Percentiles rank a stretch among this genome's conserved stretches.
phyloP scores from a whole-genome alignment of 306 rosid species.

The Datisca glomerata region DNA sequence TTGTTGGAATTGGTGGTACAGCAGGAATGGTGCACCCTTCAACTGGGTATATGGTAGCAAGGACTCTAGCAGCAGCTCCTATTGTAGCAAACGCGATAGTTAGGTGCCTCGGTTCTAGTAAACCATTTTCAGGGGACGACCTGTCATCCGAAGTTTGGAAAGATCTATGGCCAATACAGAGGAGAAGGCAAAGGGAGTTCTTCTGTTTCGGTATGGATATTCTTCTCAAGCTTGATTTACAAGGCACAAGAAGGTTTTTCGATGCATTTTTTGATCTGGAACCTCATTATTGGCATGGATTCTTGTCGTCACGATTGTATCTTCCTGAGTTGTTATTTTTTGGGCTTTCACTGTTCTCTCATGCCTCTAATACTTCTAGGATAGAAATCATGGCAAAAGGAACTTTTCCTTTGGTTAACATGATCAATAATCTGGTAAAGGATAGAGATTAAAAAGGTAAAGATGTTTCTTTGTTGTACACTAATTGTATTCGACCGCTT shows the following conservation, averaged over 20 bases:
- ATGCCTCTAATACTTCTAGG: conserved; percentile 81
- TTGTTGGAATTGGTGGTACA: conserved; percentile 94
- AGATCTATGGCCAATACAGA: conserved; percentile 83
- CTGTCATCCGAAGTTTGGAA: conserved; percentile 72
- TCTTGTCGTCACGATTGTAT: conserved; percentile 84
- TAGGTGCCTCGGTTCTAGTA: conserved; percentile 49
- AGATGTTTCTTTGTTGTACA: conserved; percentile 26
- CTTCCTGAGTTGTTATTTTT: conserved; percentile 75
- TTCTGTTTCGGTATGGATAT: conserved; percentile 98
- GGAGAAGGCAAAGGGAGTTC: conserved; percentile 94
- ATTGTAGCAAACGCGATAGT: conserved; percentile 79
- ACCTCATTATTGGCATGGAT: conserved; percentile 96
- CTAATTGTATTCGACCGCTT: conserved; percentile 22
- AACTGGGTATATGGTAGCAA: conserved; percentile 97
- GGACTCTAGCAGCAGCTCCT: conserved; percentile 95
- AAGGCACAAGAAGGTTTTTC: conserved; percentile 74
- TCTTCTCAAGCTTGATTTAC: conserved; percentile 85
- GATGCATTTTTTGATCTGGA: conserved; percentile 88
- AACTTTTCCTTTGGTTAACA: conserved; percentile 80
- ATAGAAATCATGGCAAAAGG: conserved; percentile 95
- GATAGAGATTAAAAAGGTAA: conserved; percentile 51
- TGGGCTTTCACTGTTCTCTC: conserved; percentile 81
- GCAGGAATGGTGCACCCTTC: conserved; percentile 99
- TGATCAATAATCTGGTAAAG: conserved; percentile 77
- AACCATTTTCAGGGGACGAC: conserved; percentile 38